Conservation (phyloP, 208 protist genomes). For the Leishmania arabica region DNA sequence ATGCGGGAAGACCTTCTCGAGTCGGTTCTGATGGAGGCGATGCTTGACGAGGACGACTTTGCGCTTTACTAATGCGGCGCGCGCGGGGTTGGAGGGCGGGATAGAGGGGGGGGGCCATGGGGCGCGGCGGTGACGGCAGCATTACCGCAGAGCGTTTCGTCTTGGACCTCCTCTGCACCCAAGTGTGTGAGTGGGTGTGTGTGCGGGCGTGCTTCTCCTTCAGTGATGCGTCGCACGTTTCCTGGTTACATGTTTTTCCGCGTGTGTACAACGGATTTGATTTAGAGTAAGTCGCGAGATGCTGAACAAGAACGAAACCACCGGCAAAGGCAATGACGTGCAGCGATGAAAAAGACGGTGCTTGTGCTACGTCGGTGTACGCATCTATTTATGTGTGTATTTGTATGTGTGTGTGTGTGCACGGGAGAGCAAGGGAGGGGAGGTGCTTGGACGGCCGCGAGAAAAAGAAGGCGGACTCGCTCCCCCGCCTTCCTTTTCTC, state of each 20-base stretch:
- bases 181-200: not conserved
- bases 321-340: not conserved
- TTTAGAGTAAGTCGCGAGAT: not conserved
- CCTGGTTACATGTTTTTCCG: not conserved
- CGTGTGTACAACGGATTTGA: not conserved
- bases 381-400: not conserved
- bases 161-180: not conserved
- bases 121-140: not conserved
- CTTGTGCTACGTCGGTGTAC: not conserved
- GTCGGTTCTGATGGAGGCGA: conserved; percentile 48
- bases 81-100: not conserved
- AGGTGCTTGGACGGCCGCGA: not conserved
- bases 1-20: conserved; percentile 62
- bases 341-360: not conserved
- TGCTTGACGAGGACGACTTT: conserved; percentile 53
- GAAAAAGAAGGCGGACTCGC: not conserved
- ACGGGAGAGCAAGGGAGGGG: not conserved
- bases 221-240: not conserved
- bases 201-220: not conserved
- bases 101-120: too few relatives aligned
- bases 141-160: not conserved
- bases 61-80: conserved; percentile 6
- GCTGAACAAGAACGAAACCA: not conserved
- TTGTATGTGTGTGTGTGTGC: not conserved
- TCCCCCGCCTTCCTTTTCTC: not conserved